Base-by-base conservation (phyloP, 495 filamentous ascomycete species). In the Talaromyces thailandensis region DNA sequence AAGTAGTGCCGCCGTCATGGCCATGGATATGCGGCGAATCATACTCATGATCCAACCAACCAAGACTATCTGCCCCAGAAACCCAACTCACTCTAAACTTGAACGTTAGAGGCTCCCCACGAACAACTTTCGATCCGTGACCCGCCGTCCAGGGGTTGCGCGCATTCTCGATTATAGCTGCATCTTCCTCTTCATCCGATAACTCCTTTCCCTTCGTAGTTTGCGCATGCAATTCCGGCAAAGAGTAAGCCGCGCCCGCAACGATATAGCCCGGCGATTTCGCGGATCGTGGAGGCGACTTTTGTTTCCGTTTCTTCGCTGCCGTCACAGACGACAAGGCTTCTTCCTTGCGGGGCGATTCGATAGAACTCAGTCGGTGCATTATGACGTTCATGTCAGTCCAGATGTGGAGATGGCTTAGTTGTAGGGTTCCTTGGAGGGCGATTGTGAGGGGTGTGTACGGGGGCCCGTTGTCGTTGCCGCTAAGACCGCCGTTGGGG, bases 401-500 rank as follows among this genome's bases (percentile, higher is more conserved):
- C 71, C 86, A 87, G 69, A 98, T 87, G 77, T 98, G 94, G 64
- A 98, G 79, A 70, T 98, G 94, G 68, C 85, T 89, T 31, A 86
- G 80, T 70, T 98, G 93, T 21, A 98, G 81, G 0, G 90, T 93
- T 18, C 94, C 94, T 51, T 92, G 86, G 23, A 98, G 77, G 9
- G 92, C 91, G 66, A 98, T 90, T 7, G 94, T 90, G 28, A 89
- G 69, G 2, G 86, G 86, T 5, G 82, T 87, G 66, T 86, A 88
- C 5, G 75, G 67, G 1, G 74, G 77, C 62, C 52, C 61, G 50
- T 26, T 37, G 4, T 74, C 70, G 29, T 16, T 26, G 24, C 12
- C 23, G 14, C 16, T 62, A n/a, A n/a, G n/a, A 64, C 52, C 52
- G 0, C 50, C 60, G 52, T 31, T 31, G n/a, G 6, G 6, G 6